Conservation (phyloP, 2,329 filamentous ascomycete genomes). For the Colletotrichum sp. region DNA sequence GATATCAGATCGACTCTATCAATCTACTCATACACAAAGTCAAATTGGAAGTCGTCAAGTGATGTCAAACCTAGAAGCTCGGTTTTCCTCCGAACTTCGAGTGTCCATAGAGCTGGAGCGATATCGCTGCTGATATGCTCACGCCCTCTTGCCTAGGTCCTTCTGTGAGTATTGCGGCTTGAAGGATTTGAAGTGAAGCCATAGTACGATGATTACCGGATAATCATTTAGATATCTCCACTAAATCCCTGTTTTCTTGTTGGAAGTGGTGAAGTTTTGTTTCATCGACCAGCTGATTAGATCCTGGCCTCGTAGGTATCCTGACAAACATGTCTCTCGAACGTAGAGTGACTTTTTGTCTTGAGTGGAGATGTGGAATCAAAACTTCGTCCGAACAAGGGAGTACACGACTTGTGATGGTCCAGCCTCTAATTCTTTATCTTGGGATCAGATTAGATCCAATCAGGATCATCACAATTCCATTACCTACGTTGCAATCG, state of each 20-base stretch:
- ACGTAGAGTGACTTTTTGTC: background rate
- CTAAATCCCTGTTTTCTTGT: background rate
- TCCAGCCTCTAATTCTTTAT: background rate
- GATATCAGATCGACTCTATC: background rate
- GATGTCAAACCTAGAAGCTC: background rate
- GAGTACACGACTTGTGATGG: background rate
- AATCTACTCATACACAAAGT: background rate
- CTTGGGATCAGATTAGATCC: constrained; percentile 4
- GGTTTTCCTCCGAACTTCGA: background rate
- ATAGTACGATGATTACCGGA: background rate
- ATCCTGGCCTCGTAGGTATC: background rate
- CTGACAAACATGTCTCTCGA: background rate
- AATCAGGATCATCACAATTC: background rate
- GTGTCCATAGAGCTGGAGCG: background rate
- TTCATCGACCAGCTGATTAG: background rate
- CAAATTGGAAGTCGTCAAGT: background rate
- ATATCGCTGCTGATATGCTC: background rate
- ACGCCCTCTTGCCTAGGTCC: background rate
- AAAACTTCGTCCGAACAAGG: background rate
- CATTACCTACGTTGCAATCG: background rate
- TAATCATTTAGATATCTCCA: background rate
- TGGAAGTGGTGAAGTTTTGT: background rate
- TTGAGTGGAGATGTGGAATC: background rate
- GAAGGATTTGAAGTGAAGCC: background rate
- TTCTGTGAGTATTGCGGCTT: fast-evolving